Evolutionary conservation across 2,329 filamentous ascomycete genomes (phyloP).

Genomic region (Microdochium bolleyi): DNA sequence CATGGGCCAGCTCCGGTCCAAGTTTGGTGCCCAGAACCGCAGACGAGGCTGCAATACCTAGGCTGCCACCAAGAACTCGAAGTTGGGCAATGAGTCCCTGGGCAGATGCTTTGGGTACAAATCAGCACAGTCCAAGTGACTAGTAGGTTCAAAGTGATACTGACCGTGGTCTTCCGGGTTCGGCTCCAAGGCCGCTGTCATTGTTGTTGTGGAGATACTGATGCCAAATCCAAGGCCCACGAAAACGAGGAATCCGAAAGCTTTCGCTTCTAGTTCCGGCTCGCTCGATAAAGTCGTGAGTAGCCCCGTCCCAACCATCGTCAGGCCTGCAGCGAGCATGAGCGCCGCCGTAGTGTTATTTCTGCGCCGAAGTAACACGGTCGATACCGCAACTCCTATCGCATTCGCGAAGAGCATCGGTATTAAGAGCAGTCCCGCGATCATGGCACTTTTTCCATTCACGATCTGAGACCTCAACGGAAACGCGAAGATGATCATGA

Average conservation of each 20-base stretch:
- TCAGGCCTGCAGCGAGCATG: slow-evolving; percentile 28
- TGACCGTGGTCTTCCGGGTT: slow-evolving; percentile 36
- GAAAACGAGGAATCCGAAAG: slow-evolving; percentile 40
- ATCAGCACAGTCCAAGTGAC: slow-evolving; percentile 7
- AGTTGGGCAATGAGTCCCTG: slow-evolving; percentile 45
- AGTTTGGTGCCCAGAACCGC: slow-evolving; percentile 28
- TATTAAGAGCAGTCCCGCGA: slow-evolving; percentile 42
- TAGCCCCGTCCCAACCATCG: slow-evolving; percentile 38
- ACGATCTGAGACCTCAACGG: slow-evolving; percentile 43
- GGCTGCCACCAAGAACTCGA: slow-evolving; percentile 43
- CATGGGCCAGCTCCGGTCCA: neutral
- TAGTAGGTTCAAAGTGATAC: slow-evolving; percentile 4
- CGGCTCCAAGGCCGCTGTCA: slow-evolving; percentile 32
- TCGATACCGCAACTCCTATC: slow-evolving; percentile 32
- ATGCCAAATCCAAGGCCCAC: slow-evolving; percentile 46
- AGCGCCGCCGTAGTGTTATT: slow-evolving; percentile 36
- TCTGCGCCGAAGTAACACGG: slow-evolving; percentile 30
- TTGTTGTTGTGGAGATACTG: slow-evolving; percentile 36
- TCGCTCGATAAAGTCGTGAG: slow-evolving; percentile 29
- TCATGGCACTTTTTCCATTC: slow-evolving; percentile 33
- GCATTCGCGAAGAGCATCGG: slow-evolving; percentile 43
- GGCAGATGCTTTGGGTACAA: slow-evolving; percentile 29
- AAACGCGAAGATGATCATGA: slow-evolving; percentile 39
- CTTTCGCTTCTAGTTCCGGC: slow-evolving; percentile 30
- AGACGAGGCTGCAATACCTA: slow-evolving; percentile 45